Base-by-base conservation (phyloP, 495 filamentous ascomycete species). In the Cercophora sp. region DNA sequence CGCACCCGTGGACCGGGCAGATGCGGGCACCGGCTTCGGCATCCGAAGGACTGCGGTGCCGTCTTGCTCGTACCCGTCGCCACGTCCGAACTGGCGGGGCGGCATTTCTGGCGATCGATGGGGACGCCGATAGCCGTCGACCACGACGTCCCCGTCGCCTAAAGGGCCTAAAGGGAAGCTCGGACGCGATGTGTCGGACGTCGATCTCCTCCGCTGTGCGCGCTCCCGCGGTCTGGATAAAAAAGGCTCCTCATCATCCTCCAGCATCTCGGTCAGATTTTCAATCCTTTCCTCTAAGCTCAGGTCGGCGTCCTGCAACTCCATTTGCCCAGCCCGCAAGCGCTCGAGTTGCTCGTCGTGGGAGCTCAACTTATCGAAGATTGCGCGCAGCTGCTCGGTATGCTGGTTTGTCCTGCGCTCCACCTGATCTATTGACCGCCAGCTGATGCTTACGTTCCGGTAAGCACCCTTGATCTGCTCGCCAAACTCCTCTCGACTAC, bases 261-360 rank as follows among this genome's bases (percentile, higher is more conserved):
- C 65, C 1, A 70, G 8, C 4, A 49, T 67, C 52, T 78, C 75
- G 24, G 58, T 61, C n/a, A 79, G 52, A 23, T 68, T 71, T 41
- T 80, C 75, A 18, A 80, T 66, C 22, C 75, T 70, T 48, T 79
- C 76, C 56, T 79, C 77, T 43, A 80, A 55, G 22, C 64, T 67
- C 50, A 78, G 71, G 39, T 74, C 72, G 48, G 75, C 76, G 54
- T 81, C 76, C 25, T 73, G 65, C 34, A 79, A 66, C 34, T 79
- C 73, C 47, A 76, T 62, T 20, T 79, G 59, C 15, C 69, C 64
- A 22, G 71, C 70, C 5, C 62, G 53, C n/a, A 81, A 56, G 41
- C 67, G 54, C 29, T 72, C 68, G 26, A 78, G 49, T 50, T 69
- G 60, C 22, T 71, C 65, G 56, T 71, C 63, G 26, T 73, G 67